A percentile compares a stretch with the other conserved stretches of the same genome.
These are phyloP conservation scores for Tubosaeta sp. DNA, from an alignment of 768 basidiomycete genomes.

Conservation along the genomic window DNA sequence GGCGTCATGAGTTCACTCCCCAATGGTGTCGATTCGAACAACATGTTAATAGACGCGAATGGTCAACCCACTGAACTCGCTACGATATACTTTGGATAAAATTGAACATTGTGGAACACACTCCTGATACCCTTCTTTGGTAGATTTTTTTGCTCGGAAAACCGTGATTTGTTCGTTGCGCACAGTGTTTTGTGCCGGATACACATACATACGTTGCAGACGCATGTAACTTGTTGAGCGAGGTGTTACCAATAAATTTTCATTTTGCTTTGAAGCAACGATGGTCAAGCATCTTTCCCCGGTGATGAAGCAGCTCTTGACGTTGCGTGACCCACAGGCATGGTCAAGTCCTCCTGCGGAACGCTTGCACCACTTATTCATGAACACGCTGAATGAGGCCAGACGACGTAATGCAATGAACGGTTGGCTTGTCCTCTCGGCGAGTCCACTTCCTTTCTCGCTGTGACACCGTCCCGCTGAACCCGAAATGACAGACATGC, in stretches of 20 bases:
- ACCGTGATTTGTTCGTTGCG: conserved; percentile 4
- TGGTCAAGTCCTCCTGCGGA: conserved; percentile 52
- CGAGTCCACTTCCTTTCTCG: conserved; percentile 32
- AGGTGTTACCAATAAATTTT: conserved; percentile 1
- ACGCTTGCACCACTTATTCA: conserved; percentile 52
- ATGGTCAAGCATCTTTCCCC: conserved; percentile 53
- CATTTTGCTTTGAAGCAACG: not conserved
- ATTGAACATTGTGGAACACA: not conserved
- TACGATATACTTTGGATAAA: conserved; percentile 37
- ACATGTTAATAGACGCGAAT: conserved; percentile 44
- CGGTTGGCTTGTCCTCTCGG: conserved; percentile 79
- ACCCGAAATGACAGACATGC: conserved; percentile 58
- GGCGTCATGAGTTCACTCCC: conserved; percentile 49
- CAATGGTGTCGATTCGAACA: conserved; percentile 47
- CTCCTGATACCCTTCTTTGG: conserved; percentile 16
- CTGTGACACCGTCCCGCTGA: conserved; percentile 19
- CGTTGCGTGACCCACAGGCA: conserved; percentile 59
- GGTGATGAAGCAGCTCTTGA: conserved; percentile 66
- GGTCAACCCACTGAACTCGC: conserved; percentile 53
- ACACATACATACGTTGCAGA: conserved; percentile 16
- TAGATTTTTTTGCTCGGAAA: conserved; percentile 9
- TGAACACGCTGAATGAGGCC: conserved; percentile 63
- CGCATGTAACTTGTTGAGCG: conserved; percentile 24
- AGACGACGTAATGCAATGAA: conserved; percentile 59
- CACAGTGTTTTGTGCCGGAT: conserved; percentile 21